Evolutionary conservation across 2,329 filamentous ascomycete species (phyloP), one percentile per base, ranked within the genome.

Genomic region (Akanthomyces muscarius): DNA sequence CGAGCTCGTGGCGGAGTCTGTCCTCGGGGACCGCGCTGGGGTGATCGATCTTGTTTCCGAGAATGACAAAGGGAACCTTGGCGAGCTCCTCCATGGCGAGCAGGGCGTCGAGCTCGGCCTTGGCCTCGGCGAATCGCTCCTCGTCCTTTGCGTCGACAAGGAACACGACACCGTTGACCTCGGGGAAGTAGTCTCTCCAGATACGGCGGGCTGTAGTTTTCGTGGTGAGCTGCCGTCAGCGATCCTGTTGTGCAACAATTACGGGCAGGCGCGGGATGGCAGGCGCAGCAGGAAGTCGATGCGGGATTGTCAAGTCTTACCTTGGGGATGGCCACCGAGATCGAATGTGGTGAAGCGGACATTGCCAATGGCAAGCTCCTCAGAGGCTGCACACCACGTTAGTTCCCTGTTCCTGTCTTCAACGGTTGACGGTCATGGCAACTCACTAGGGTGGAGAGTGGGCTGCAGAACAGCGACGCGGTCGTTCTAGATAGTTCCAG

Each of bases 31-130:
- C 89, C 66, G 95, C 95, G 70, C 96, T 90, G 61, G 93, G 93
- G 81, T 98, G 93, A 78, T 99, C 95, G 77, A 99, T 99, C 87
- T 99, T 99, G 87, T 99, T 99, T 71, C 95, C 95, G 67, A 99
- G 86, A 70, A 99, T 87, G 66, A 98, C 86, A 77, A 98, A 98
- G 61, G 95, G 95, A 10, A 97, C 95, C 83, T 96, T 97, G 75
- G 87, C 82, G 45, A 99, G 86, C 75, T 98, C 94, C 80, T 99
- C 95, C 94, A 99, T 97, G 66, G 91, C 88, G 69, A 99, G 85
- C 59, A 98, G 89, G 61, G 91, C 92, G 74, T 99, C 95, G 66
- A 99, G 90, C 82, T 99, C 95, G 71, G 90, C 94, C 83, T 98
- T 98, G 74, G 92, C 90, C 82, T 99, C 95, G 71, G 84, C 77